Percentiles rank a stretch among this genome's conserved stretches.
Evolutionary conservation across 495 filamentous ascomycete species (phyloP).

Genomic region (Tuber microsphaerosporum): DNA sequence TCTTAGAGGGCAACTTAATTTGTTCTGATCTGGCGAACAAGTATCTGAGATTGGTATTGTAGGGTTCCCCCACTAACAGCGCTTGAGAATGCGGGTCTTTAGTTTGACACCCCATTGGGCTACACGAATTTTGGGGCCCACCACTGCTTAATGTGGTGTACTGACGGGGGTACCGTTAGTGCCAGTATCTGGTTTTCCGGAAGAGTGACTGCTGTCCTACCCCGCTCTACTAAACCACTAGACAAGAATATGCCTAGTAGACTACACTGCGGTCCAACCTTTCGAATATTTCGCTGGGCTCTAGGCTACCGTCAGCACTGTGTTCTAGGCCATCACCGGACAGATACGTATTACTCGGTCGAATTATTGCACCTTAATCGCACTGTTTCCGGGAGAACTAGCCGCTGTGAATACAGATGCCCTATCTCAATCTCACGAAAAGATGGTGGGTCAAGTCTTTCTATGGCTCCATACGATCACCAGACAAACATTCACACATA

Average conservation of each 20-base stretch:
- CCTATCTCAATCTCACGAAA: background rate
- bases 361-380: background rate
- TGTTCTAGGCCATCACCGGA: background rate
- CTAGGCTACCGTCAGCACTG: background rate
- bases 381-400: background rate
- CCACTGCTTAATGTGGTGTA: background rate
- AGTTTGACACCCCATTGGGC: background rate
- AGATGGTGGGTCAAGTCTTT: background rate
- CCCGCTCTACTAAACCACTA: background rate
- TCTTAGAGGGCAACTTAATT: background rate
- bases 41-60: background rate
- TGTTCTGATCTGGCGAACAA: background rate
- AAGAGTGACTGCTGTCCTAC: background rate
- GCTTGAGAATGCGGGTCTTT: background rate
- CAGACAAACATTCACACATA: background rate
- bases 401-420: background rate
- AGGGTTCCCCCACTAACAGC: background rate
- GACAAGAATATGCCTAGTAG: background rate
- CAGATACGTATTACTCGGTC: background rate
- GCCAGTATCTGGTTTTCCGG: background rate
- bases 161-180: background rate
- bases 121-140: background rate
- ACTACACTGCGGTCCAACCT: background rate
- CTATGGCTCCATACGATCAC: background rate
- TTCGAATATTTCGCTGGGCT: background rate